Conservation (phyloP, 2,329 filamentous ascomycete species). For the Aspergillus uvarum region DNA sequence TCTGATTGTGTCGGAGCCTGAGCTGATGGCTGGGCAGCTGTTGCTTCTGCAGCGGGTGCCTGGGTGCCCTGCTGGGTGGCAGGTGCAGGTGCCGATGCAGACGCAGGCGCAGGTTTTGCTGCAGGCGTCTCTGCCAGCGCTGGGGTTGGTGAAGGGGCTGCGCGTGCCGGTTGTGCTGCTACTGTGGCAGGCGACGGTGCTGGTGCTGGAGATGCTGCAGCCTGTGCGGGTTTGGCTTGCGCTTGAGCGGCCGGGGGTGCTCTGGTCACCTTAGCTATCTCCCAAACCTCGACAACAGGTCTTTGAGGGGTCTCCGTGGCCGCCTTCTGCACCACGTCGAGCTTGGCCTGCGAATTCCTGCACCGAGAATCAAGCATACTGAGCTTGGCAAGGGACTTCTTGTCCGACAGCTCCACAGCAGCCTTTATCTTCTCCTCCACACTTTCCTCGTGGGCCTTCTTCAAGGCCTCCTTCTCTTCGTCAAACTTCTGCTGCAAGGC, state of each 20-base stretch:
- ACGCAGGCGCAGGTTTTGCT: conserved; percentile 1
- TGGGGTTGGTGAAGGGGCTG: conserved; percentile 13
- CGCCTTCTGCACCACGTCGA: conserved; percentile 76
- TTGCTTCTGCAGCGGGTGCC: background rate
- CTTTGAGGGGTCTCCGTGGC: conserved; percentile 81
- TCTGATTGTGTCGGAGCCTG: conserved; percentile 18
- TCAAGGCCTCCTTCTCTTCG: conserved; percentile 42
- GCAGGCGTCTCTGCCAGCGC: conserved; percentile 5
- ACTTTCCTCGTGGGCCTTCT: conserved; percentile 55
- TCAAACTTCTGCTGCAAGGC: conserved; percentile 41
- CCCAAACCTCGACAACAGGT: conserved; percentile 84
- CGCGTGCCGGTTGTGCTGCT: conserved; percentile 13
- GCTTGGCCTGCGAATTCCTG: conserved; percentile 65
- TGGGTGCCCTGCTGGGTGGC: conserved; percentile 15
- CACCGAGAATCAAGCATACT: conserved; percentile 75
- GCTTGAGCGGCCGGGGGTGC: conserved; percentile 45
- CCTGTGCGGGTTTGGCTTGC: conserved; percentile 29
- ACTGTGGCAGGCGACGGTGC: conserved; percentile 9
- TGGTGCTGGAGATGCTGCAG: conserved; percentile 18
- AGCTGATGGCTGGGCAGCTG: conserved; percentile 14
- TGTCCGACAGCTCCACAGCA: conserved; percentile 69
- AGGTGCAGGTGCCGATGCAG: conserved; percentile 8
- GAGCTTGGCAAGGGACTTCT: conserved; percentile 71
- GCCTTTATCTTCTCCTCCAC: conserved; percentile 57
- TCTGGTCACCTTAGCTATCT: conserved; percentile 69